Percentiles rank a stretch among this genome's conserved stretches.
Conservation (phyloP, 176 grass and related monocot species). For the Bromus sterilis region DNA sequence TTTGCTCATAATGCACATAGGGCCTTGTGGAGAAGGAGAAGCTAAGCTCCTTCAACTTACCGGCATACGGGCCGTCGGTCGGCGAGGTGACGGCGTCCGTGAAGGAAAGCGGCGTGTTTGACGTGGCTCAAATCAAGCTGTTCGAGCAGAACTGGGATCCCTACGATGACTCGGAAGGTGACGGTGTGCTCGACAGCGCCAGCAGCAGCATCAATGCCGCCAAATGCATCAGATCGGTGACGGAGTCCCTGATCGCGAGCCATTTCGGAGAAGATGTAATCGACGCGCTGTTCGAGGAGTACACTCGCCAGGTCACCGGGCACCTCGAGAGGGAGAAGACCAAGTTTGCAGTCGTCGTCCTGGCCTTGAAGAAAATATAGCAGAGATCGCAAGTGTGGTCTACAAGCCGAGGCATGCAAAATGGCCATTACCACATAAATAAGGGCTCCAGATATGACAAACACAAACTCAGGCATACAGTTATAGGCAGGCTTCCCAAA, state of each 20-base stretch:
- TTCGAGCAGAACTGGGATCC: conserved; percentile 27
- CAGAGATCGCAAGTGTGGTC: neutral
- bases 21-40: neutral
- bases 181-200: neutral
- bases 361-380: conserved; percentile 30
- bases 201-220: neutral
- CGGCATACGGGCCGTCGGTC: neutral
- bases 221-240: conserved; percentile 3
- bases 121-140: neutral
- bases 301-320: neutral
- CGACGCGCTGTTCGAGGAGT: conserved; percentile 36
- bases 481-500: neutral
- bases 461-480: neutral
- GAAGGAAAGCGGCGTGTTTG: neutral
- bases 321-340: conserved; percentile 45
- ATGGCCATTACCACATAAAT: no score
- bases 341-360: conserved; percentile 9
- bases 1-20: neutral
- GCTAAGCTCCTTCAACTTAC: neutral
- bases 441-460: neutral
- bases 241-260: conserved; percentile 17
- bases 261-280: conserved; percentile 36
- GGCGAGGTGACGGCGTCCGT: neutral
- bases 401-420: neutral
- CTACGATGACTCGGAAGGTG: conserved; percentile 1